Evolutionary conservation across 2,329 filamentous ascomycete species (phyloP).

Genomic region (Acephala macrosclerotiorum): DNA sequence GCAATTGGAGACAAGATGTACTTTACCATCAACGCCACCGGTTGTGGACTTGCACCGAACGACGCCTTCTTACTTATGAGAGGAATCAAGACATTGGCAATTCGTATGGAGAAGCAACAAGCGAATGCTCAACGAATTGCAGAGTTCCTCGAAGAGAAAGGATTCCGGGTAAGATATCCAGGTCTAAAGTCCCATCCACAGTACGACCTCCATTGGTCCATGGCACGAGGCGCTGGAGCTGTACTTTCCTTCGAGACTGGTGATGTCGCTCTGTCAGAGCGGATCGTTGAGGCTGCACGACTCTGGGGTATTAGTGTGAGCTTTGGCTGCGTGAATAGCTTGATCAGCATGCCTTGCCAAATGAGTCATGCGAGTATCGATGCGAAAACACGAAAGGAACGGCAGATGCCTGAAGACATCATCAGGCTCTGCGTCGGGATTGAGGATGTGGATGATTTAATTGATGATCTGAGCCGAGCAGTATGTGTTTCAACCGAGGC

Average conservation of each 20-base stretch:
- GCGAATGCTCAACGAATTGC: constrained; percentile 90
- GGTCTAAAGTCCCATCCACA: constrained; percentile 95
- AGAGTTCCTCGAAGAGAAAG: constrained; percentile 86
- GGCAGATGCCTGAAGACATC: constrained; percentile 95
- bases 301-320: constrained; percentile 96
- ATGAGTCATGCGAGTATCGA: constrained; percentile 99
- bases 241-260: constrained; percentile 97
- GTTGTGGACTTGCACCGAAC: constrained; percentile 92
- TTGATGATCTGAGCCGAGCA: constrained; percentile 90
- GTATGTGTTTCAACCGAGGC: constrained; percentile 67
- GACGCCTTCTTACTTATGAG: constrained; percentile 96
- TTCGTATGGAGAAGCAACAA: constrained; percentile 99
- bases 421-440: constrained; percentile 96
- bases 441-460: constrained; percentile 88
- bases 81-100: constrained; percentile 94
- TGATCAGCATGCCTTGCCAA: constrained; percentile 99
- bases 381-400: constrained; percentile 86
- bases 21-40: constrained; percentile 96
- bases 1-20: constrained; percentile 87
- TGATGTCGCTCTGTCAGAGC: constrained; percentile 80
- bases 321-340: constrained; percentile 96
- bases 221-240: constrained; percentile 92
- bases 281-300: constrained; percentile 91
- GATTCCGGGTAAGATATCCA: constrained; percentile 95
- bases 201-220: constrained; percentile 94